Base-by-base conservation (phyloP, 2,329 filamentous ascomycete genomes). In the Metarhizium anisopliae region DNA sequence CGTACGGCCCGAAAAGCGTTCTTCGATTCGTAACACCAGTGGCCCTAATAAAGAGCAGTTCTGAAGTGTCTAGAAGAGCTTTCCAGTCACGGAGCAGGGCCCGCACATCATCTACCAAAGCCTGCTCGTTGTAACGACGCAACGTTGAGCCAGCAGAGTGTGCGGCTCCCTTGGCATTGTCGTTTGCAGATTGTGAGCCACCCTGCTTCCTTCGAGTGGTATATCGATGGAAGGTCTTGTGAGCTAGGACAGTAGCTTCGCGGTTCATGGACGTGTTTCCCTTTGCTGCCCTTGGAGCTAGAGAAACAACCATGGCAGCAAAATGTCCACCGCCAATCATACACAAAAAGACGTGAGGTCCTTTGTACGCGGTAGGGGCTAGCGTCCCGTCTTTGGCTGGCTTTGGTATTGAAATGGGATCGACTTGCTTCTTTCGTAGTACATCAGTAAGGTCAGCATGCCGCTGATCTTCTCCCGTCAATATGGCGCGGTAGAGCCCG, bases 321-420 rank as follows among this genome's bases (percentile, higher is more conserved):
- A 99, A 99, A 69, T 99, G 94, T 0, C 94, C 94, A 58, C 94
- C 94, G 29, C 94, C 94, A 52, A 99, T 95, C 94, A 99, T 99
- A 72, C 92, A 97, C 51, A 99, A 81, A 67, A 99, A 97, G 52
- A 96, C 84, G 67, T 97, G 92, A 2, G 91, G 90, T 7, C 86
- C 85, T 29, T 84, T 82, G 66, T 86, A 83, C 3, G 76, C 75
- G 10, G 80, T 72, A 2, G 77, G 73, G 2, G 80, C 76, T 5
- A 83, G 70, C 16, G 76, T 74, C 2, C 83, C 82, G 51, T 85
- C 84, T 56, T 82, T 83, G 42, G 77, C 72, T 2, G 80, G 74
- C 58, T 80, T 80, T 36, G 70, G 78, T 55, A 71, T 75, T 47
- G 72, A 70, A 65, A 75, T 82, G 0, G 90, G 85, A 3, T 81